A percentile compares a stretch with the other conserved stretches of the same genome.
Conservation (phyloP, 768 basidiomycete species). For the Clavulina sp. region DNA sequence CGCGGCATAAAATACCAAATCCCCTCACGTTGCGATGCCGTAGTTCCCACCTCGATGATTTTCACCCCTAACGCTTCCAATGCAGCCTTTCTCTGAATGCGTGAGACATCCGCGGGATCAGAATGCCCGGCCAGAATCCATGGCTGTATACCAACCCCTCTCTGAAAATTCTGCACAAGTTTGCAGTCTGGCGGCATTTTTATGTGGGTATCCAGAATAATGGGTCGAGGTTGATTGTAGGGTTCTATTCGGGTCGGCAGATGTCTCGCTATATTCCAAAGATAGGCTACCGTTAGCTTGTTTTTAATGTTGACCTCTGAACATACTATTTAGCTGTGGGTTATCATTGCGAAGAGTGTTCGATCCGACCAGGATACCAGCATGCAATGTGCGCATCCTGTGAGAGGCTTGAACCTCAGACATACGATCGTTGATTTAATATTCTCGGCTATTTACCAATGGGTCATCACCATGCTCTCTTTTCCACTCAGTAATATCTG, state of each 20-base stretch:
- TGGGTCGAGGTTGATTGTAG: slow-evolving; percentile 44
- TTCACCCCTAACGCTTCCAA: slow-evolving; percentile 52
- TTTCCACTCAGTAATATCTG: slow-evolving; percentile 72
- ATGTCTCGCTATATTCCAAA: slow-evolving; percentile 23
- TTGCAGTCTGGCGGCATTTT: slow-evolving; percentile 50
- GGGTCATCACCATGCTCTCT: slow-evolving; percentile 87
- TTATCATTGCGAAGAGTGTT: slow-evolving; percentile 83
- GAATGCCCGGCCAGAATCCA: slow-evolving; percentile 41
- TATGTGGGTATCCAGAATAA: slow-evolving; percentile 65
- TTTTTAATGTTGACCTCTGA: neutral
- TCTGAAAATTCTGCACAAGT: slow-evolving; percentile 45
- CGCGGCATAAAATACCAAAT: slow-evolving; percentile 3
- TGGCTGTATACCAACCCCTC: slow-evolving; percentile 44
- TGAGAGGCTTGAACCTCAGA: slow-evolving; percentile 1
- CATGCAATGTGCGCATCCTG: slow-evolving; percentile 86
- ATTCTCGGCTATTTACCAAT: slow-evolving; percentile 50
- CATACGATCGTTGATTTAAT: neutral
- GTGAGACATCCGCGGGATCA: neutral
- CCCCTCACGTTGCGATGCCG: slow-evolving; percentile 12
- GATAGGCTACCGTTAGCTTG: neutral
- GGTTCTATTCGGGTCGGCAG: slow-evolving; percentile 24
- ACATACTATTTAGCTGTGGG: slow-evolving; percentile 81
- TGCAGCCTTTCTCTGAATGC: slow-evolving; percentile 9
- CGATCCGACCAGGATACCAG: slow-evolving; percentile 80
- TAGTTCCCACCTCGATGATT: slow-evolving; percentile 33